phyloP scores from a whole-genome alignment of 1,139 yeast genomes.

The Pichia sp. region DNA sequence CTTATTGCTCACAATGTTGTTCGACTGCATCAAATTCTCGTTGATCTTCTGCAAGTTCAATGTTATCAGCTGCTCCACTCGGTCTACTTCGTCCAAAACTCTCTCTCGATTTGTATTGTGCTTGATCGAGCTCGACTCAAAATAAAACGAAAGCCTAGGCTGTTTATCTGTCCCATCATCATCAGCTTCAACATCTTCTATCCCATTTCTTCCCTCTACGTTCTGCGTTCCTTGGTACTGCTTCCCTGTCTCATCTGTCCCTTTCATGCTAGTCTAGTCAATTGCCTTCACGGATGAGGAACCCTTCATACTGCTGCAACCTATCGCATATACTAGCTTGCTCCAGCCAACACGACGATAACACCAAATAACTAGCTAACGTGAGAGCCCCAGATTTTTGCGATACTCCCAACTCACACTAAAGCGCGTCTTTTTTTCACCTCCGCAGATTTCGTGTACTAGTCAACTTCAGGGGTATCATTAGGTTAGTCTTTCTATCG shows the following conservation, averaged over 20 bases:
- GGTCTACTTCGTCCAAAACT: slow-evolving; percentile 49
- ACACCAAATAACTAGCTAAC: no score
- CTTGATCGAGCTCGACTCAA: slow-evolving; percentile 22
- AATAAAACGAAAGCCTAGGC: slow-evolving; percentile 29
- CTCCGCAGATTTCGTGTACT: no score
- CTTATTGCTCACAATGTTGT: slow-evolving; percentile 56
- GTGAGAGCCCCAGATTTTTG: no score
- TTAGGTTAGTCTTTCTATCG: no score
- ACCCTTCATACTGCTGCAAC: no score
- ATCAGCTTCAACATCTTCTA: slow-evolving; percentile 8
- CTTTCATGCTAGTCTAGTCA: neutral
- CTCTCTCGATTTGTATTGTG: slow-evolving; percentile 26
- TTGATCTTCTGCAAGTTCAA: slow-evolving; percentile 76
- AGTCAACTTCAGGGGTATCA: no score
- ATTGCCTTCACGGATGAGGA: neutral
- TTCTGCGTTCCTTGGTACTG: neutral
- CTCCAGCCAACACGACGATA: no score
- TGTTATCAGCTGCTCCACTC: slow-evolving; percentile 78
- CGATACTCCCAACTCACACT: no score
- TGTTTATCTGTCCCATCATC: slow-evolving; percentile 17
- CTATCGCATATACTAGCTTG: no score
- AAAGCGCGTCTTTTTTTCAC: no score
- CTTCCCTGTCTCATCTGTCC: slow-evolving; percentile 2
- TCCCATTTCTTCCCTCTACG: neutral
- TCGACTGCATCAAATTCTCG: slow-evolving; percentile 60